A percentile compares a stretch with the other conserved stretches of the same genome.
These are phyloP conservation scores for Beauveria sp. DNA, from an alignment of 2,329 filamentous ascomycete genomes.

Conservation along the genomic window DNA sequence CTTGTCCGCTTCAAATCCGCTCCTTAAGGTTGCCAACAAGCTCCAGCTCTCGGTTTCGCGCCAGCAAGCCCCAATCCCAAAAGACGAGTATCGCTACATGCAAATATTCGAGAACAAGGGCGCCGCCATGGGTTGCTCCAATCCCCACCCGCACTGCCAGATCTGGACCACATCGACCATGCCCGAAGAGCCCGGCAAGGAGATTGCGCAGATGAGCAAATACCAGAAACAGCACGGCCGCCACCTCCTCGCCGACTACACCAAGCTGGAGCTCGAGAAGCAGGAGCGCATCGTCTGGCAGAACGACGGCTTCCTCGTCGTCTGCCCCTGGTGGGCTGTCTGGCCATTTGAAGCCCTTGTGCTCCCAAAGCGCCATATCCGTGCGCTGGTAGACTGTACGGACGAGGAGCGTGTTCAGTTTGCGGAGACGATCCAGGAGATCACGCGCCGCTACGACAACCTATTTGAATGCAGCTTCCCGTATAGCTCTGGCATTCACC, in stretches of 20 bases:
- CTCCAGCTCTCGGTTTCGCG: constrained; percentile 32
- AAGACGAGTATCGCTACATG: constrained; percentile 86
- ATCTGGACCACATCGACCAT: constrained; percentile 89
- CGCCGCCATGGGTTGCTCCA: constrained; percentile 95
- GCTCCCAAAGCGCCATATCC: constrained; percentile 74
- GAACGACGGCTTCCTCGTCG: constrained; percentile 74
- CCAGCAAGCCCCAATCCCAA: constrained; percentile 40
- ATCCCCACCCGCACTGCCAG: constrained; percentile 95
- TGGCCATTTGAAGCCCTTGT: constrained; percentile 98
- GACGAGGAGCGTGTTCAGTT: constrained; percentile 63
- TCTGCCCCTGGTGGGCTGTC: constrained; percentile 95
- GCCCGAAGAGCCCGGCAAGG: constrained; percentile 79
- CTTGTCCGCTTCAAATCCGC: constrained; percentile 62
- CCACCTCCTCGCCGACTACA: constrained; percentile 82
- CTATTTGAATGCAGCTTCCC: constrained; percentile 95
- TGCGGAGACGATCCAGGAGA: constrained; percentile 78
- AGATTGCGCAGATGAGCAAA: constrained; percentile 69
- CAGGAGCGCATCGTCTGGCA: constrained; percentile 81
- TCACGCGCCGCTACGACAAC: constrained; percentile 90
- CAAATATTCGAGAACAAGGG: constrained; percentile 99
- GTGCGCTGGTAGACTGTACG: constrained; percentile 75
- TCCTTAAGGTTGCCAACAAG: constrained; percentile 36
- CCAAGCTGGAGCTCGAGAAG: constrained; percentile 71
- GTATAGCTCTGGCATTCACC: constrained; percentile 94
- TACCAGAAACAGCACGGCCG: constrained; percentile 68